Conservation (phyloP, 78 protist species). For the Cyanophora paradoxa region DNA sequence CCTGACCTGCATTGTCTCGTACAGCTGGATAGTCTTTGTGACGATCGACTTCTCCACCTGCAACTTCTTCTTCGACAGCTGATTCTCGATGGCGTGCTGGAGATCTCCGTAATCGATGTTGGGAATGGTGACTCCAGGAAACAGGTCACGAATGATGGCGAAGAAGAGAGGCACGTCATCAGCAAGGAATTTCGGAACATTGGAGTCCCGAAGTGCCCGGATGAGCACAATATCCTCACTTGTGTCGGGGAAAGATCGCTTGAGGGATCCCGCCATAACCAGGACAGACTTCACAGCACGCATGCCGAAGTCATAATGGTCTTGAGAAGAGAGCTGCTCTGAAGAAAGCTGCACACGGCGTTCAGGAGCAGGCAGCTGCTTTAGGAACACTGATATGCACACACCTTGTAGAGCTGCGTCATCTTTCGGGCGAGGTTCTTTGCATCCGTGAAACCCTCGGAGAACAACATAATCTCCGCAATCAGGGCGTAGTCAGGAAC, state of each 20-base stretch:
- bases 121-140: slow-evolving; percentile 60
- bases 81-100: slow-evolving; percentile 25
- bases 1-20: slow-evolving; percentile 64
- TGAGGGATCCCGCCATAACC: slow-evolving; percentile 71
- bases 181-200: slow-evolving; percentile 35
- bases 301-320: slow-evolving; percentile 89
- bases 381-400: too few relatives aligned
- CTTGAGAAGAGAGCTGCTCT: slow-evolving; percentile 77
- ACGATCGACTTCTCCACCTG: slow-evolving; percentile 17
- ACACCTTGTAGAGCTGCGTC: slow-evolving; percentile 45
- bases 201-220: slow-evolving; percentile 33
- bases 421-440: slow-evolving; percentile 57
- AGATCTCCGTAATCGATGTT: slow-evolving; percentile 41
- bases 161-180: slow-evolving; percentile 28
- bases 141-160: slow-evolving; percentile 13
- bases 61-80: background rate
- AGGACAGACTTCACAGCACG: slow-evolving; percentile 82
- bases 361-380: too few relatives aligned
- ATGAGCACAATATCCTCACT: slow-evolving; percentile 33
- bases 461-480: slow-evolving; percentile 66
- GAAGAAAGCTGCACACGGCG: slow-evolving; percentile 63
- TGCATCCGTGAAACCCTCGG: slow-evolving; percentile 74
- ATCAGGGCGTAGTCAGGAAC: slow-evolving; percentile 69
- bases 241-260: slow-evolving; percentile 30
- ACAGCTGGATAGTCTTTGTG: slow-evolving; percentile 48